Base-by-base conservation (phyloP, 1,139 yeast species). In the Ogataea hybrid region DNA sequence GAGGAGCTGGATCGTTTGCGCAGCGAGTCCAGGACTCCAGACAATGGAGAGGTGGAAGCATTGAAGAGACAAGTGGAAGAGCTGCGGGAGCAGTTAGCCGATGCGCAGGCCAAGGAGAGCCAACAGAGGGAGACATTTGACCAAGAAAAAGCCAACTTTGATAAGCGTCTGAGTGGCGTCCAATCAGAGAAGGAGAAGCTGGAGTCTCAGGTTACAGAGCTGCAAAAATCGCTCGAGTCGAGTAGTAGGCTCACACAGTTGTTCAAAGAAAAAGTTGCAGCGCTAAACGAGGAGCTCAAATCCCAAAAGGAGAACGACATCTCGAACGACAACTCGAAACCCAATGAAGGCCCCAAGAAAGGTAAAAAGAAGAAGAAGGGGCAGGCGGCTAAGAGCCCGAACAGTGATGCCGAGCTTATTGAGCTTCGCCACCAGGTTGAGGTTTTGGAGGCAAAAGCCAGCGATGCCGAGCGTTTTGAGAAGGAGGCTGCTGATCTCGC, bases 341-440 rank as follows among this genome's bases (percentile, higher is more conserved):
- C 35, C 14, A 15, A 15, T 8, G 32, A 38, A 5, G 32, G 41
- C 43, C 38, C 40, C 20, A 44, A 48, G 40, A 45, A 40, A 14
- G 42, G 41, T 10, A 48, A 46, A 38, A 50, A 49, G 46, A 50
- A 49, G 45, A 52, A 46, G 46, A 50, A 50, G 18, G 42, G 36
- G 8, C 43, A 37, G 30, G 50, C 25, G 50, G 50, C 23, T 55
- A 56, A 32, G 53, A 53, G 2, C 51, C 55, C 28, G 14, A 6
- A 35, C 17, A 34, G 41, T 6, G 44, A 46, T 6, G 43, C 43
- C 12, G 61, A 57, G 16, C 28, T 53, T 2, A 50, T 54, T 23
- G 60, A 55, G 23, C 44, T 63, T 1, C 51, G 57, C 27, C 58
- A 54, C 15, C 51, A 58, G 15, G 52, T 50, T 23, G 55, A 58